These are phyloP conservation scores for Astragalus glycyphyllos DNA, from an alignment of 306 rosid genomes.

Conservation along the genomic window DNA sequence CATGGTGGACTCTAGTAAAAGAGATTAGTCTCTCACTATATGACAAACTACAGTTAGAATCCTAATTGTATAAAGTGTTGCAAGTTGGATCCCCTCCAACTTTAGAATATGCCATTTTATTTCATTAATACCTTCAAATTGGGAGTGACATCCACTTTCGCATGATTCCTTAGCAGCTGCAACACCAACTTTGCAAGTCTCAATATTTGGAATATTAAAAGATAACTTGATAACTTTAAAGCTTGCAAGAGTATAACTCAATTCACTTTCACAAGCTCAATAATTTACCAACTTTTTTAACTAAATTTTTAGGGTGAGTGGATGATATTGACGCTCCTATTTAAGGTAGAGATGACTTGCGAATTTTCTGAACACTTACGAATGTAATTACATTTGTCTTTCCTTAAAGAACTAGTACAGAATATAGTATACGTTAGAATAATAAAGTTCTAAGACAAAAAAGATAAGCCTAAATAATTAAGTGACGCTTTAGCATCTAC, in stretches of 20 bases:
- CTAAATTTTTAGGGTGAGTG: no score
- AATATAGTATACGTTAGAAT: background rate
- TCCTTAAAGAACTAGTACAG: no score
- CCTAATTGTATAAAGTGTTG: background rate
- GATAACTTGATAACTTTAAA: constrained; percentile 13
- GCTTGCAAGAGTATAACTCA: background rate
- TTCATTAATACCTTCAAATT: constrained; percentile 17
- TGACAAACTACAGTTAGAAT: no score
- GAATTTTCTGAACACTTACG: no score
- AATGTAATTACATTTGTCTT: no score
- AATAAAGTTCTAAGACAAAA: background rate
- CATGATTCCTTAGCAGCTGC: constrained; percentile 14
- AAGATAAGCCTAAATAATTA: constrained; percentile 43
- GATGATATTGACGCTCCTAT: no score
- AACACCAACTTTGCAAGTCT: constrained; percentile 5
- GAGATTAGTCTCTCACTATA: no score
- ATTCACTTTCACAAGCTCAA: constrained; percentile 30
- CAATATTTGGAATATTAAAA: constrained; percentile 4
- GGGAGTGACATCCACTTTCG: constrained; percentile 1
- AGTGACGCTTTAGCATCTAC: constrained; percentile 23
- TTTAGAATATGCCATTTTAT: background rate
- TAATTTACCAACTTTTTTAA: constrained; percentile 29
- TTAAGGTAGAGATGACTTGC: no score
- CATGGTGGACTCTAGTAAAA: no score
- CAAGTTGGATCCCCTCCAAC: constrained; percentile 10